phyloP scores from a whole-genome alignment of 805 yeast genomes.

The Saccharomycopsis lassenensis region DNA sequence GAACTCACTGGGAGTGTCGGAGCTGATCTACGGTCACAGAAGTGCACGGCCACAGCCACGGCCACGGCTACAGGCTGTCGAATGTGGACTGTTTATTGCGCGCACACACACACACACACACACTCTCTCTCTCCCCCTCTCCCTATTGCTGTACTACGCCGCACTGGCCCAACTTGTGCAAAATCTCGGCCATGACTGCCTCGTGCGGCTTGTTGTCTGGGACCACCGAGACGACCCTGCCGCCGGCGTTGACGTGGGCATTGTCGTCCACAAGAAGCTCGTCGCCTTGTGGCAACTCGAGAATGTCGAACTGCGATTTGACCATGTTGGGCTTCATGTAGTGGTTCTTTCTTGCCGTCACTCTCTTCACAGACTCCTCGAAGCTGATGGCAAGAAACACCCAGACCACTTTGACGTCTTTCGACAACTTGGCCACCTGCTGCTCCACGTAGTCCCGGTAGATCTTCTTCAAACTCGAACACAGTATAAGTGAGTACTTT shows the following conservation, averaged over 20 bases:
- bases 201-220: conserved; percentile 5
- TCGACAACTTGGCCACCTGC: conserved; percentile 21
- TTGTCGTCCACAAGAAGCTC: conserved; percentile 20
- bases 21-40: too few species aligned
- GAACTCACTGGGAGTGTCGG: too few species aligned
- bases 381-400: conserved; percentile 57
- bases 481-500: conserved; percentile 46
- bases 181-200: conserved; percentile 1
- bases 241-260: background rate
- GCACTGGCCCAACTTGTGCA: too few species aligned
- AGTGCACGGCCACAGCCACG: too few species aligned
- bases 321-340: conserved; percentile 86
- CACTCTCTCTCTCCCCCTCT: too few species aligned
- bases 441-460: conserved; percentile 57
- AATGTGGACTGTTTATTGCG: too few species aligned
- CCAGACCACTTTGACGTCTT: conserved; percentile 36
- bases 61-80: too few species aligned
- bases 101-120: too few species aligned
- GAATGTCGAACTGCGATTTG: conserved; percentile 59
- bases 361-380: conserved; percentile 51
- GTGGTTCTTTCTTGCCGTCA: conserved; percentile 57
- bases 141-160: too few species aligned
- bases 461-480: conserved; percentile 70
- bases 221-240: conserved; percentile 5
- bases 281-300: conserved; percentile 53